phyloP scores from a whole-genome alignment of 768 basidiomycete species.

The Plicaturopsis crispa region DNA sequence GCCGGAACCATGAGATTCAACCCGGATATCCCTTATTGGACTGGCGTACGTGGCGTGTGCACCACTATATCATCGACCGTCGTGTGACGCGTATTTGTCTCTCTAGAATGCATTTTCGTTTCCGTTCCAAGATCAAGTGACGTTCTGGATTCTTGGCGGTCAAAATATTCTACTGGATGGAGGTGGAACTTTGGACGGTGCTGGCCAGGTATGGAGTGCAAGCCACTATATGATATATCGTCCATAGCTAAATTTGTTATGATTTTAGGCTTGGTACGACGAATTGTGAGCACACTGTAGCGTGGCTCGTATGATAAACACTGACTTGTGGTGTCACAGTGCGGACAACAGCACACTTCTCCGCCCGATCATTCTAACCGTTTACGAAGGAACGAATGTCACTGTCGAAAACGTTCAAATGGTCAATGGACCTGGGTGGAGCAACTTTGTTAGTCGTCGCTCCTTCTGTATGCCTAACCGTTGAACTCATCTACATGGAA shows the following conservation, averaged over 20 bases:
- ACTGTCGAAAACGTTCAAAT: conserved; percentile 38
- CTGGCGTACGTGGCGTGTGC: conserved; percentile 24
- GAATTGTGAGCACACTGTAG: conserved; percentile 27
- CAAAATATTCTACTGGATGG: conserved; percentile 41
- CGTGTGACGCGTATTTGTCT: neutral
- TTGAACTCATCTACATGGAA: neutral
- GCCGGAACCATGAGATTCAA: conserved; percentile 44
- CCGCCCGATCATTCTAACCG: conserved; percentile 48
- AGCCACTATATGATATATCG: neutral
- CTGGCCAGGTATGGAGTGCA: conserved; percentile 46
- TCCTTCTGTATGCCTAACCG: conserved; percentile 1
- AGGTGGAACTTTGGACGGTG: conserved; percentile 59
- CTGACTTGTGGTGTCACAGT: conserved; percentile 16
- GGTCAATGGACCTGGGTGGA: conserved; percentile 46
- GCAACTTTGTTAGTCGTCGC: conserved; percentile 44
- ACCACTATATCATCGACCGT: neutral
- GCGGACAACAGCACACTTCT: conserved; percentile 36
- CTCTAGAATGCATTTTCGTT: conserved; percentile 44
- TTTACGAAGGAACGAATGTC: conserved; percentile 44
- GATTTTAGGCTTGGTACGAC: conserved; percentile 44
- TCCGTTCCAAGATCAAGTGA: conserved; percentile 44
- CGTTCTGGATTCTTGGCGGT: conserved; percentile 51
- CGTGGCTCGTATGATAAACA: conserved; percentile 15
- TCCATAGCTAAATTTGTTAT: neutral
- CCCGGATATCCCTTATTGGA: conserved; percentile 47